A percentile compares a stretch with the other conserved stretches of the same genome.
Evolutionary conservation across 1,139 yeast genomes (phyloP).

Genomic region (Sugiyamaella novakii): DNA sequence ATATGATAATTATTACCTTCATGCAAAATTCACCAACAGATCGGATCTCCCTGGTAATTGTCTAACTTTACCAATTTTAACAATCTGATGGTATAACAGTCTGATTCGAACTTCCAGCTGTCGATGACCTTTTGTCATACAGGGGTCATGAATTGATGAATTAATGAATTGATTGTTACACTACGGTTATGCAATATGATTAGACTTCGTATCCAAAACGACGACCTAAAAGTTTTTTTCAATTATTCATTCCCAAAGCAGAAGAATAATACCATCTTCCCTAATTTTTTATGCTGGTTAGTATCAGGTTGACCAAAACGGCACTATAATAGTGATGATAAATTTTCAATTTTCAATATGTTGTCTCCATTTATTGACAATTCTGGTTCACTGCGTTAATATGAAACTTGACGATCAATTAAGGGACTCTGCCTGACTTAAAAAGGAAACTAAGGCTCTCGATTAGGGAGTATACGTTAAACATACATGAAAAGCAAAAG

Average conservation of each 20-base stretch:
- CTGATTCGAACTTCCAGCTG: too few relatives aligned
- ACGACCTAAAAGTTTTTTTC: not conserved
- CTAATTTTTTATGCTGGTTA: not conserved
- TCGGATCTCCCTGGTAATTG: too few relatives aligned
- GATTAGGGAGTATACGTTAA: not conserved
- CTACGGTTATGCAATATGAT: too few relatives aligned
- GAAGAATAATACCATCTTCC: constrained; percentile 11
- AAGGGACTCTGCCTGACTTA: too few relatives aligned
- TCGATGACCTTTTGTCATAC: too few relatives aligned
- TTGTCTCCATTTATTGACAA: constrained; percentile 11
- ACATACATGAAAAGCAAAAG: constrained; percentile 1
- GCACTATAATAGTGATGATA: constrained; percentile 1
- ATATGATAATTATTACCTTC: too few relatives aligned
- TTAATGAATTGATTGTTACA: too few relatives aligned
- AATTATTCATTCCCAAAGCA: constrained; percentile 4
- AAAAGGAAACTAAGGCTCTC: not conserved
- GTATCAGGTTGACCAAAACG: constrained; percentile 6
- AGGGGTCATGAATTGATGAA: too few relatives aligned
- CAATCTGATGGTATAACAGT: too few relatives aligned
- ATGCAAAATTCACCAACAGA: too few relatives aligned
- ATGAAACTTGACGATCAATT: constrained; percentile 5
- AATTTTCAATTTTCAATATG: not conserved
- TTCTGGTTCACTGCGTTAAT: constrained; percentile 1
- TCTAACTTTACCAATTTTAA: too few relatives aligned
- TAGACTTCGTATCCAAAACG: too few relatives aligned